Evolutionary conservation across 306 rosid species (phyloP).

Genomic region (Hylodesmum podocarpum): DNA sequence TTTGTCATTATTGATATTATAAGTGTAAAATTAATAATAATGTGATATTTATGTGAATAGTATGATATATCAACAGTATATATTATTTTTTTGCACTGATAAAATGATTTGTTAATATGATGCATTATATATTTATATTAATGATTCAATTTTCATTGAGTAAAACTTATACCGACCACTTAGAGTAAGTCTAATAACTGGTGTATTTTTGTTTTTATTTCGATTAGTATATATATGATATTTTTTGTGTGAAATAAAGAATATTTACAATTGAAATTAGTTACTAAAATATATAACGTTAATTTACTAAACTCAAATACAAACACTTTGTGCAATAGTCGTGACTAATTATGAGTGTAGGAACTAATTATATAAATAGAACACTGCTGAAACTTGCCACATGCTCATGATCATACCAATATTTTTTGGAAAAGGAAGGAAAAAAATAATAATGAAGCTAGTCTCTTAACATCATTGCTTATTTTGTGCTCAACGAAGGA

Average conservation of each 20-base stretch:
- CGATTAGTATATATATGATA: neutral
- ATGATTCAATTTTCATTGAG: neutral
- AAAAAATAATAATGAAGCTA: slow-evolving; percentile 8
- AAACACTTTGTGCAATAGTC: neutral
- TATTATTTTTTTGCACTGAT: no score
- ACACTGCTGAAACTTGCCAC: slow-evolving; percentile 22
- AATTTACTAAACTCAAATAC: neutral
- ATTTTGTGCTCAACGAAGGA: slow-evolving; percentile 40
- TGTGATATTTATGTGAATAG: neutral
- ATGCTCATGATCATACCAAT: slow-evolving; percentile 25
- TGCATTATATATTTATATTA: no score
- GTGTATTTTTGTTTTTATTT: neutral
- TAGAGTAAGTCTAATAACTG: neutral
- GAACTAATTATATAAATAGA: neutral
- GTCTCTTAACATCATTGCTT: slow-evolving; percentile 34
- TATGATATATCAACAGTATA: neutral
- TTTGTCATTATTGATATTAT: neutral
- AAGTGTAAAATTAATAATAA: neutral
- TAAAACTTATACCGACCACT: neutral
- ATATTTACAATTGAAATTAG: neutral
- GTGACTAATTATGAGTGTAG: slow-evolving; percentile 25
- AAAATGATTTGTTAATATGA: no score
- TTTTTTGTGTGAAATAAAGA: neutral
- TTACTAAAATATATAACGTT: neutral
- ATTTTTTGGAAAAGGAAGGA: slow-evolving; percentile 9